A percentile compares a stretch with the other conserved stretches of the same genome.
Evolutionary conservation across 306 rosid species (phyloP).

Genomic region (Inga laurina): DNA sequence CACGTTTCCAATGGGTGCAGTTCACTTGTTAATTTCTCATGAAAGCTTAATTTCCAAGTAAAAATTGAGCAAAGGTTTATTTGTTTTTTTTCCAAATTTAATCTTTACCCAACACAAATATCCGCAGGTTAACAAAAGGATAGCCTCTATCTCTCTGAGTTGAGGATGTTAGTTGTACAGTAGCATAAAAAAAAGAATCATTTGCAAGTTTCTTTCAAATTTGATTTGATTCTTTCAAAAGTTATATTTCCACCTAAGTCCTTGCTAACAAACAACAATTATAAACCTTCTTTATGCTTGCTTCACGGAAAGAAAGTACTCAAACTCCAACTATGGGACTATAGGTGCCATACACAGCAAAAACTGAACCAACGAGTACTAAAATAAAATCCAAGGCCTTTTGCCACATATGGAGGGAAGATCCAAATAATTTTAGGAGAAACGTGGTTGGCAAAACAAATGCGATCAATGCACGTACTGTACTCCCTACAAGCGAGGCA

Average conservation of each 20-base stretch:
- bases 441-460: conserved; percentile 81
- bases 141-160: background rate
- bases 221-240: background rate
- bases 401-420: conserved; percentile 60
- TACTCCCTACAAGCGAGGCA: conserved; percentile 83
- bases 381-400: conserved; percentile 55
- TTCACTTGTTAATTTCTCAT: background rate
- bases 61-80: background rate
- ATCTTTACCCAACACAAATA: background rate
- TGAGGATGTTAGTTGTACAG: too few relatives aligned
- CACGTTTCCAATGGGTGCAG: background rate
- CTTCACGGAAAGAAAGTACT: conserved; percentile 14
- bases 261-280: background rate
- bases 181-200: too few relatives aligned
- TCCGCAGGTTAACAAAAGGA: background rate
- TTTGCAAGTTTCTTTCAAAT: too few relatives aligned
- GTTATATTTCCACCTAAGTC: background rate
- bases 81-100: background rate
- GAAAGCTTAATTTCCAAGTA: background rate
- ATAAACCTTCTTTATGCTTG: background rate
- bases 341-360: conserved; percentile 75
- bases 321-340: conserved; percentile 59
- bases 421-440: conserved; percentile 65
- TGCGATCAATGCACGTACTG: conserved; percentile 75
- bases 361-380: conserved; percentile 60